Conservation (phyloP, 2,329 filamentous ascomycete genomes). For the Trichoderma breve region DNA sequence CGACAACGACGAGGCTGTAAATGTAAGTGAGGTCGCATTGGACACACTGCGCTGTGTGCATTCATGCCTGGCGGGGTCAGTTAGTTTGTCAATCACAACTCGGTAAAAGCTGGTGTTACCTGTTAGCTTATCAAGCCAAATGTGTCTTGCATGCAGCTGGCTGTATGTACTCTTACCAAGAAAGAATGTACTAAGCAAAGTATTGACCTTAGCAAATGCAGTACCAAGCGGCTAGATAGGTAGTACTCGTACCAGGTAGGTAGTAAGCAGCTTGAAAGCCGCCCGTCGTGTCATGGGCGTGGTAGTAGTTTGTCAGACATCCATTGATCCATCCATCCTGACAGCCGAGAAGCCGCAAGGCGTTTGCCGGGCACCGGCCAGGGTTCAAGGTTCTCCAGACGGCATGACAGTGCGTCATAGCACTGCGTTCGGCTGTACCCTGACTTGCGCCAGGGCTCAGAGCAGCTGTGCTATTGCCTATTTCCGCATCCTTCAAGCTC, state of each 20-base stretch:
- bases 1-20: background rate
- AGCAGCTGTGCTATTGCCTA: conserved; percentile 1
- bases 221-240: background rate
- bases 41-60: background rate
- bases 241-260: too few relatives aligned
- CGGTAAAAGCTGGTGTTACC: background rate
- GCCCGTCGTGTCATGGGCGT: background rate
- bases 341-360: background rate
- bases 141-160: background rate
- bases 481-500: conserved; percentile 7
- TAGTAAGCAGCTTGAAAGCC: background rate
- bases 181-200: background rate
- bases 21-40: background rate
- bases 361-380: background rate
- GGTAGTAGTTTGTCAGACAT: background rate
- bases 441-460: background rate
- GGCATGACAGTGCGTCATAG: conserved; percentile 2
- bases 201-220: background rate
- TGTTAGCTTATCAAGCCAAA: background rate
- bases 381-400: conserved; percentile 12
- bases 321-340: background rate
- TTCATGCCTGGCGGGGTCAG: background rate
- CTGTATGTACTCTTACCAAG: background rate
- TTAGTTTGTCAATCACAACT: background rate
- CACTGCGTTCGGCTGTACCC: background rate